These are phyloP conservation scores for Pyrus betulifolia DNA, from an alignment of 306 rosid species.

Conservation along the genomic window DNA sequence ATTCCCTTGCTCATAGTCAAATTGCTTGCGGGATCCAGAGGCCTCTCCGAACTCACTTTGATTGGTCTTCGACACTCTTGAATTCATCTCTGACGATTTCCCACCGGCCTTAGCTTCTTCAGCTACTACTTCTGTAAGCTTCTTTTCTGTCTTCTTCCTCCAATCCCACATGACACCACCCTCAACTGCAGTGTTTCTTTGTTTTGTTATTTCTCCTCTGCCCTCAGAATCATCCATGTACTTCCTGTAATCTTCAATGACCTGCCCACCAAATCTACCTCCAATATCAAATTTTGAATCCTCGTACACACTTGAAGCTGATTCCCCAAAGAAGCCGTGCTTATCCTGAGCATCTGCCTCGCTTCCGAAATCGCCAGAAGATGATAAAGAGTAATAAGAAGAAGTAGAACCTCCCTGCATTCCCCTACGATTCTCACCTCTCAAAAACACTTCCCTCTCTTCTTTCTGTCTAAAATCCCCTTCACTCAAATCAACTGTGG, in stretches of 20 bases:
- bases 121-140: slow-evolving; percentile 26
- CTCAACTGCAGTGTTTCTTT: slow-evolving; percentile 21
- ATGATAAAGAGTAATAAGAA: slow-evolving; percentile 71
- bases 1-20: slow-evolving; percentile 31
- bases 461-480: slow-evolving; percentile 24
- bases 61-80: slow-evolving; percentile 23
- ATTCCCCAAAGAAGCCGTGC: slow-evolving; percentile 36
- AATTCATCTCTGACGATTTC: slow-evolving; percentile 33
- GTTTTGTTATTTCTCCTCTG: slow-evolving; percentile 20
- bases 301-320: slow-evolving; percentile 32
- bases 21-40: slow-evolving; percentile 40
- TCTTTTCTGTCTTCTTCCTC: slow-evolving; percentile 69
- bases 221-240: slow-evolving; percentile 18
- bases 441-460: slow-evolving; percentile 22
- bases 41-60: slow-evolving; percentile 32
- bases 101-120: slow-evolving; percentile 34
- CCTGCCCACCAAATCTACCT: slow-evolving; percentile 23
- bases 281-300: slow-evolving; percentile 23
- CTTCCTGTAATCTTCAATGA: slow-evolving; percentile 31
- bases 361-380: slow-evolving; percentile 50
- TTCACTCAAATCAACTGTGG: slow-evolving; percentile 23
- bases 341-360: slow-evolving; percentile 57
- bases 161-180: slow-evolving; percentile 41
- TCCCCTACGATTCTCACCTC: slow-evolving; percentile 30
- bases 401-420: slow-evolving; percentile 66